A percentile compares a stretch with the other conserved stretches of the same genome.
Evolutionary conservation across 2,329 filamentous ascomycete genomes (phyloP).

Genomic region (Xylariaceae sp.): DNA sequence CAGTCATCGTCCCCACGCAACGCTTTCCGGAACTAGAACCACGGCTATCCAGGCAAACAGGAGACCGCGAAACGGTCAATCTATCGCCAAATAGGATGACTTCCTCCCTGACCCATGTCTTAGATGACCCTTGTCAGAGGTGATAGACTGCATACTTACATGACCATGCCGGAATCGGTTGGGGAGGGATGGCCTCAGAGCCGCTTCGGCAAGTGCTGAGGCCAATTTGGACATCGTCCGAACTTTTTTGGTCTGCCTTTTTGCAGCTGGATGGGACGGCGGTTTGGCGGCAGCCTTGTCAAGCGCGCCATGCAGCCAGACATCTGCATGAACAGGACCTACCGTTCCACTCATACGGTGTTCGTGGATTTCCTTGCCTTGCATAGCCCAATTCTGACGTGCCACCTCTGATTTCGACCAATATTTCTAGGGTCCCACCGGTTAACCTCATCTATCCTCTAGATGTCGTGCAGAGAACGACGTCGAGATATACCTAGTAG

Average conservation of each 20-base stretch:
- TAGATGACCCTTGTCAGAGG: conserved; percentile 27
- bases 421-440: conserved; percentile 25
- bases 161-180: conserved; percentile 26
- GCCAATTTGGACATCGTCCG: conserved; percentile 23
- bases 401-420: conserved; percentile 22
- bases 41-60: conserved; percentile 21
- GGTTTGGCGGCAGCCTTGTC: conserved; percentile 26
- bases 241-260: conserved; percentile 14
- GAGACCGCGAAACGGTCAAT: conserved; percentile 20
- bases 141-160: conserved; percentile 27
- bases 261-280: conserved; percentile 15
- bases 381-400: conserved; percentile 24
- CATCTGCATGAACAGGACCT: conserved; percentile 15
- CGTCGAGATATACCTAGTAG: conserved; percentile 7
- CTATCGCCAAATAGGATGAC: conserved; percentile 28
- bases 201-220: conserved; percentile 23
- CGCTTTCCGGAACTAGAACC: conserved; percentile 29
- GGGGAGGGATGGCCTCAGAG: conserved; percentile 22
- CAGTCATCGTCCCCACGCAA: conserved; percentile 23
- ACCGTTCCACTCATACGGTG: conserved; percentile 24
- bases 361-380: conserved; percentile 11
- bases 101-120: conserved; percentile 28
- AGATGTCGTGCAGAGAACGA: conserved; percentile 19
- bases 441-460: conserved; percentile 16
- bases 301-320: conserved; percentile 23